Evolutionary conservation across 2,329 filamentous ascomycete genomes (phyloP).

Genomic region (Leptoxyphium fumago): DNA sequence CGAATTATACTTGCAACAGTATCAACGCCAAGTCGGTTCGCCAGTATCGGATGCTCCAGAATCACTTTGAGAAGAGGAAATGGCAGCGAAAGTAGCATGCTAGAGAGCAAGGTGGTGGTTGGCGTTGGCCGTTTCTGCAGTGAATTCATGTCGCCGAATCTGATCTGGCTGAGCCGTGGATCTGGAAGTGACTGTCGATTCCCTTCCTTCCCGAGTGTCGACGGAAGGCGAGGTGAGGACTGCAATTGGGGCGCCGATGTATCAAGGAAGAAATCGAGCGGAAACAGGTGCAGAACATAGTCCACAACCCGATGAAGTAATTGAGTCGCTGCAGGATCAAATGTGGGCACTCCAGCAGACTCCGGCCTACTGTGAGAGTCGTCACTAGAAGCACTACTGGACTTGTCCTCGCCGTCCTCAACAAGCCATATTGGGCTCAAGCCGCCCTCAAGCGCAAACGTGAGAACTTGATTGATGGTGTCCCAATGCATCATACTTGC

Average conservation of each 20-base stretch:
- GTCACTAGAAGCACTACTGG: conserved; percentile 24
- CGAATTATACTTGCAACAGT: conserved; percentile 27
- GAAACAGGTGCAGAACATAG: conserved; percentile 47
- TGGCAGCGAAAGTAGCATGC: conserved; percentile 54
- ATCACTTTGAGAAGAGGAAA: conserved; percentile 51
- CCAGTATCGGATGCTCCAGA: conserved; percentile 45
- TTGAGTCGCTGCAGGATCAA: conserved; percentile 40
- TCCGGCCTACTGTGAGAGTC: conserved; percentile 13
- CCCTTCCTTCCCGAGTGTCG: conserved; percentile 10
- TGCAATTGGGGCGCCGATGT: conserved; percentile 30
- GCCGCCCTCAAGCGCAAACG: conserved; percentile 40
- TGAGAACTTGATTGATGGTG: conserved; percentile 45
- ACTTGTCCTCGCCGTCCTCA: conserved; percentile 17
- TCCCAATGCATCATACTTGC: conserved; percentile 45
- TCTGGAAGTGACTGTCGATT: conserved; percentile 27
- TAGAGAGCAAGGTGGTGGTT: conserved; percentile 43
- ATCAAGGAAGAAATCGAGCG: conserved; percentile 46
- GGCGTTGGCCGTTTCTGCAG: conserved; percentile 17
- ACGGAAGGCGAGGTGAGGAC: conserved; percentile 34
- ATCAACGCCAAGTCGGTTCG: conserved; percentile 26
- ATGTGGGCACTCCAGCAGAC: conserved; percentile 17
- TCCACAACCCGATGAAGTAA: conserved; percentile 42
- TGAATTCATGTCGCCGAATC: conserved; percentile 49
- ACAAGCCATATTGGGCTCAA: conserved; percentile 23
- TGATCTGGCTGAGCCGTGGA: conserved; percentile 47